Evolutionary conservation across 257 asterid species (phyloP), one percentile per base, ranked within the genome.

Genomic region (Scutellaria baicalensis): DNA sequence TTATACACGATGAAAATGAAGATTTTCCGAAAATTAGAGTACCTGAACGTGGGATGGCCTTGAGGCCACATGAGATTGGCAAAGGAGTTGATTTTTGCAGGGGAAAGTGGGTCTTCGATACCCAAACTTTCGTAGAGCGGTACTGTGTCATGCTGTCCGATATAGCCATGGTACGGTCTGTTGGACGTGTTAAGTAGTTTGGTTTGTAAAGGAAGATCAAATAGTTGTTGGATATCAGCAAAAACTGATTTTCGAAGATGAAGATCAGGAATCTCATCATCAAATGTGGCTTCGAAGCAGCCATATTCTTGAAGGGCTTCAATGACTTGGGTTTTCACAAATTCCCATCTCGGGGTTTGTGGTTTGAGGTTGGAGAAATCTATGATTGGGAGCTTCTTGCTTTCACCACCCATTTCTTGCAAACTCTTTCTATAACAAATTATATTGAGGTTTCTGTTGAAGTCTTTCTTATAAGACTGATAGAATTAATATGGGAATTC

Each of bases 61-160:
- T 86, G 48, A 0, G 91, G 69, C 96, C 96, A 89, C 42, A 86
- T n/a, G 68, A 62, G 66, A 8, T 45, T 59, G 21, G 88, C 35
- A 74, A 88, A 82, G 51, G 43, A 36, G 47, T 79, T 71, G 39
- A 80, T 64, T 20, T 70, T 71, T 7, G 57, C 80, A 2, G 48
- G 63, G 5, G 69, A 54, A 2, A 77, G 73, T 1, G 80, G 85
- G 44, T 84, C 84, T 8, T 62, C 77, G 43, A 88, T 79, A 0
- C 92, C 95, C 82, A 88, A 45, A 77, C 95, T 86, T 38, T 88
- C 92, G 55, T 80, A 88, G 18, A 88, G 83, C 3, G 90, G 92
- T 20, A 82, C 83, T 14, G 47, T 14, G 0, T 86, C 62, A 55
- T 77, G 66, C 17, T 84, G 93, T 14, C 96, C 93, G 14, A 86